Conservation (phyloP, 139 green algal genomes). For the Haematococcus lacustris region DNA sequence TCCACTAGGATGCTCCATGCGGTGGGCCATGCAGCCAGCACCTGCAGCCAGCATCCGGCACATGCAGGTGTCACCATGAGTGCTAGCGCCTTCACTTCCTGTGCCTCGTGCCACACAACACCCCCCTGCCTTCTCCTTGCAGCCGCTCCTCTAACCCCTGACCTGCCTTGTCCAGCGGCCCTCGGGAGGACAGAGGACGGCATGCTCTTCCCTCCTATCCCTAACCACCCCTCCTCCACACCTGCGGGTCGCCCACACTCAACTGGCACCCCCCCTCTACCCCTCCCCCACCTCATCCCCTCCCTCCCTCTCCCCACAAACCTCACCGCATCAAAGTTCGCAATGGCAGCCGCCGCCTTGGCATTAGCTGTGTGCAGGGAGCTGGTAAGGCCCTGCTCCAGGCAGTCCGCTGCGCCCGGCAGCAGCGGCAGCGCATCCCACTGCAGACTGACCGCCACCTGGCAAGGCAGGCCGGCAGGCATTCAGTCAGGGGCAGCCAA, state of each 20-base stretch:
- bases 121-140: background rate
- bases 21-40: background rate
- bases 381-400: slow-evolving; percentile 37
- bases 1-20: slow-evolving; percentile 62
- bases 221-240: background rate
- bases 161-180: background rate
- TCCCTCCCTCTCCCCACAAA: slow-evolving; percentile 12
- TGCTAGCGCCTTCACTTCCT: background rate
- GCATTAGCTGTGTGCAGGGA: slow-evolving; percentile 60
- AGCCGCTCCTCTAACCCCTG: background rate
- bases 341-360: slow-evolving; percentile 17
- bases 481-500: background rate
- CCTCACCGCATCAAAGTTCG: slow-evolving; percentile 11
- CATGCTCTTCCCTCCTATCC: background rate
- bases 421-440: slow-evolving; percentile 50
- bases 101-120: background rate
- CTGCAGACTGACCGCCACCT: slow-evolving; percentile 31
- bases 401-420: slow-evolving; percentile 40
- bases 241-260: background rate
- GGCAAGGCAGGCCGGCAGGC: background rate
- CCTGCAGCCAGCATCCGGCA: background rate
- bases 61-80: slow-evolving; percentile 5
- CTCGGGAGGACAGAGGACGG: background rate
- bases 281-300: background rate
- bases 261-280: background rate